Evolutionary conservation across 148 eudicot species (phyloP).

Genomic region (Limonium bicolor): DNA sequence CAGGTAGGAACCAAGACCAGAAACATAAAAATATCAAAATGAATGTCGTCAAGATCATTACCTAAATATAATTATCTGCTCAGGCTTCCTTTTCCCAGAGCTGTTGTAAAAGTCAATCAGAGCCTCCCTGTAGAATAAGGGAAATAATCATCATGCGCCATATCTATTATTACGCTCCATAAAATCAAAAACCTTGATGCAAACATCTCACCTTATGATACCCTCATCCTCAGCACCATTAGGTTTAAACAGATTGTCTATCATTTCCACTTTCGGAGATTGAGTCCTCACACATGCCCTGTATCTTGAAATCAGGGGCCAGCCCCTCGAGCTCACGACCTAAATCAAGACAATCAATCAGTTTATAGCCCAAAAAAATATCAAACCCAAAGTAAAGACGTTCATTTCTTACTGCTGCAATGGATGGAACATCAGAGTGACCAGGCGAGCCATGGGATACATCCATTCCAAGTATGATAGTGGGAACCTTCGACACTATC

Average conservation of each 20-base stretch:
- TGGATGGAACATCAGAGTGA: constrained; percentile 61
- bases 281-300: constrained; percentile 60
- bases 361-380: not conserved
- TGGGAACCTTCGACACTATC: constrained; percentile 51
- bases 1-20: not conserved
- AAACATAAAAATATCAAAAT: not conserved
- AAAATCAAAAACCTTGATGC: not conserved
- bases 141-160: not conserved
- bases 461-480: constrained; percentile 63
- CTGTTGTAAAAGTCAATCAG: constrained; percentile 22
- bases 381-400: not conserved
- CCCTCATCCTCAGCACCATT: constrained; percentile 60
- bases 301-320: constrained; percentile 65
- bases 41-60: not conserved
- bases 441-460: constrained; percentile 78
- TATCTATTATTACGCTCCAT: not conserved
- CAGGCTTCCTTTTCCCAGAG: constrained; percentile 28
- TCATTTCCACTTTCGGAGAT: constrained; percentile 65
- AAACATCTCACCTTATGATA: constrained; percentile 35
- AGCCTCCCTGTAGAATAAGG: constrained; percentile 15
- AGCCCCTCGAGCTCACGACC: constrained; percentile 72
- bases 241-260: constrained; percentile 47
- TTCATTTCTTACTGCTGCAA: constrained; percentile 55
- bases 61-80: constrained; percentile 36
- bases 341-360: constrained; percentile 2